Conservation (phyloP, 1,139 yeast genomes). For the Magnusiomyces sp. region DNA sequence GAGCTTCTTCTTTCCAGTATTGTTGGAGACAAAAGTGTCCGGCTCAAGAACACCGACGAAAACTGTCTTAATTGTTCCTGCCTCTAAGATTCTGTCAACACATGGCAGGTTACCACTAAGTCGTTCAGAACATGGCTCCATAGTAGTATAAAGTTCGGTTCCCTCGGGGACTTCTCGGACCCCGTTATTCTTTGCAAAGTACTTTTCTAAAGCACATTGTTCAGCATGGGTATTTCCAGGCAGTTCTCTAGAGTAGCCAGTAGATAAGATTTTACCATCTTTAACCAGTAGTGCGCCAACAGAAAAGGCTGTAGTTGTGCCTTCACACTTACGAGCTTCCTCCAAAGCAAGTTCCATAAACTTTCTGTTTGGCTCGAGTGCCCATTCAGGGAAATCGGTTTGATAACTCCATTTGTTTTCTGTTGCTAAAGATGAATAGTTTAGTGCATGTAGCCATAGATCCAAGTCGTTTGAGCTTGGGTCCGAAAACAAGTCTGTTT, state of each 20-base stretch:
- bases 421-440: conserved; percentile 44
- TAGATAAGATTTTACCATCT: conserved; percentile 55
- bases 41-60: conserved; percentile 95
- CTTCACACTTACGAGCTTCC: conserved; percentile 75
- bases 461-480: conserved; percentile 83
- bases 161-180: conserved; percentile 54
- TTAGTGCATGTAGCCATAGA: conserved; percentile 84
- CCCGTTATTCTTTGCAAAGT: conserved; percentile 37
- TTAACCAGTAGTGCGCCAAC: conserved; percentile 86
- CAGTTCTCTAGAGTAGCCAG: conserved; percentile 85
- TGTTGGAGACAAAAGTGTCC: conserved; percentile 71
- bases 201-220: conserved; percentile 85
- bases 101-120: conserved; percentile 90
- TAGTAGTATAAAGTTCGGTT: conserved; percentile 81
- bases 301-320: conserved; percentile 79
- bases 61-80: conserved; percentile 53
- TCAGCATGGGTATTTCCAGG: conserved; percentile 98
- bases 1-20: conserved; percentile 53
- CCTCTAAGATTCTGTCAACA: conserved; percentile 59
- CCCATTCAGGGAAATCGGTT: conserved; percentile 86
- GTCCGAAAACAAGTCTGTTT: conserved; percentile 68
- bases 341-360: conserved; percentile 57
- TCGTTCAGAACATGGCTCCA: conserved; percentile 94
- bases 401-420: conserved; percentile 63
- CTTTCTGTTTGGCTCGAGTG: conserved; percentile 46